Evolutionary conservation across 2,329 filamentous ascomycete genomes (phyloP), one percentile per base, ranked within the genome.

Genomic region (Diplodia intermedia): DNA sequence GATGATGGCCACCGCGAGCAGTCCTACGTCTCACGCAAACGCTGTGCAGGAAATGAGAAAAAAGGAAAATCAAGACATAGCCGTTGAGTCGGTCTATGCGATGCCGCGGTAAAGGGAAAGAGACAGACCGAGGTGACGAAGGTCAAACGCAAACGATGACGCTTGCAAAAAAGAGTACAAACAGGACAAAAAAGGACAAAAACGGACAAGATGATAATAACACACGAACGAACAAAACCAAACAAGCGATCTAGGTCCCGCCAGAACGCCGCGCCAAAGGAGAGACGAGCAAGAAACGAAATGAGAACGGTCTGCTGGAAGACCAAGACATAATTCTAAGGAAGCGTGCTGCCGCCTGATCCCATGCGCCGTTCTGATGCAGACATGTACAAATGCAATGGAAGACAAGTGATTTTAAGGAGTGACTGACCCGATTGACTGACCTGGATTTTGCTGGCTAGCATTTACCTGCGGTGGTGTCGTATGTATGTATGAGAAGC

Each of bases 231-330:
- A 31, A 43, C 15, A 65, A 53, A 8, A 40, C 6, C 9, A 29
- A 65, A 65, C 52, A 14, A 62, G 57, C 57, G 57, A 62, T 62
- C 57, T 47, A 62, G 57, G 23, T 11, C 57, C 57, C 26, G 40
- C 57, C 57, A 62, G 57, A 50, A 62, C 40, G 57, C 57, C 57
- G 57, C 43, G 57, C 57, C 57, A 31, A 62, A 54, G n/a, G 61
- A 65, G 61, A 65, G 50, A 53, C 15, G 61, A 65, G 50, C 49
- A 65, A 38, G 50, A 49, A 65, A 38, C 20, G 43, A 65, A 52
- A 40, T 1, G 18, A 20, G 33, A 54, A 38, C 7, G 8, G 49
- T 54, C 29, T 20, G 43, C 40, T 8, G 31, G 49, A 36, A 50
- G 14, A n/a, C 12, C 33, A 23, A 65, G 61, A 53, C 52, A 53